Evolutionary conservation across 345 rosid genomes (phyloP).

Genomic region (Leavenworthia alabamica): DNA sequence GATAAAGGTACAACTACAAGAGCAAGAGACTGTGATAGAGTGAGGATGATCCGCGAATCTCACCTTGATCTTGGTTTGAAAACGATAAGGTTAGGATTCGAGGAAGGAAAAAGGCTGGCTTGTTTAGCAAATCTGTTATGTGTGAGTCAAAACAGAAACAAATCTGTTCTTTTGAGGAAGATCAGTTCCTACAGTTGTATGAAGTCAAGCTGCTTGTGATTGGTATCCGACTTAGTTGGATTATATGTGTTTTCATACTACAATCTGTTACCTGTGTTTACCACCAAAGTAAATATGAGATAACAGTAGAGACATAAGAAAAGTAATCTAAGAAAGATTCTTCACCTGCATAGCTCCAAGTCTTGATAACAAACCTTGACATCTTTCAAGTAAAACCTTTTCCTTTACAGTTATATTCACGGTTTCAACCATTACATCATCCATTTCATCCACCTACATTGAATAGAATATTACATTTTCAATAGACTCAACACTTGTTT

Average conservation of each 20-base stretch:
- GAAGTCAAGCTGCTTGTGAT: constrained; percentile 66
- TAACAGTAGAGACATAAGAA: neutral
- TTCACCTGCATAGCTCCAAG: constrained; percentile 82
- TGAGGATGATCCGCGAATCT: constrained; percentile 9
- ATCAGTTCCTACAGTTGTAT: constrained; percentile 61
- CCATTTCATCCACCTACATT: constrained; percentile 70
- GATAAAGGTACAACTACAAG: constrained; percentile 12
- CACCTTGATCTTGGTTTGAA: constrained; percentile 33
- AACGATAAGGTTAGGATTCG: constrained; percentile 34
- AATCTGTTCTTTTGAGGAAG: constrained; percentile 28
- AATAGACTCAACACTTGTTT: no score
- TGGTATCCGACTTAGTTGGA: constrained; percentile 58
- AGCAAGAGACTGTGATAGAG: no score
- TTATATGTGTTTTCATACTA: constrained; percentile 90
- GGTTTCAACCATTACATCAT: constrained; percentile 58
- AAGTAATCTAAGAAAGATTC: neutral
- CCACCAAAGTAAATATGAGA: neutral
- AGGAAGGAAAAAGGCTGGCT: no score
- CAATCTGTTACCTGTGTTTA: constrained; percentile 60
- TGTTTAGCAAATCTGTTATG: constrained; percentile 35
- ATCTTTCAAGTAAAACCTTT: constrained; percentile 60
- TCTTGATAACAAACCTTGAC: constrained; percentile 63
- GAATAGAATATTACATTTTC: no score
- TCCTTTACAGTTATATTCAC: constrained; percentile 68
- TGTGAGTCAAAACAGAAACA: constrained; percentile 53